phyloP scores from a whole-genome alignment of 83 land plant genomes.

The Picea abies region DNA sequence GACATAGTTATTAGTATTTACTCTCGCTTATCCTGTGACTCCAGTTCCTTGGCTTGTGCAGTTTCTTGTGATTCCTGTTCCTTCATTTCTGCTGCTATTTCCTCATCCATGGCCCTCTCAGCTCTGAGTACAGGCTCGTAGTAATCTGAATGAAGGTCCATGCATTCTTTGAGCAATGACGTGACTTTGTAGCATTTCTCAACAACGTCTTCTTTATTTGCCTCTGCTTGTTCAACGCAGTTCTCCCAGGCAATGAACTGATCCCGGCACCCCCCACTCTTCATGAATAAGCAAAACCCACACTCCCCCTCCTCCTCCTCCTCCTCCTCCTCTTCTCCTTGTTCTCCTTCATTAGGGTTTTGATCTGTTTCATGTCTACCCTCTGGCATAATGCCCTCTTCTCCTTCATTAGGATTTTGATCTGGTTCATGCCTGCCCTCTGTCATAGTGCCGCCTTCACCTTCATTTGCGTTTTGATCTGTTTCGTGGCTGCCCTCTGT shows the following conservation, averaged over 20 bases:
- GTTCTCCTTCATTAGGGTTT: not conserved
- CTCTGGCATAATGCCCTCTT: not conserved
- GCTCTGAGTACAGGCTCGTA: slow-evolving; percentile 75
- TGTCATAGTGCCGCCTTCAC: not conserved
- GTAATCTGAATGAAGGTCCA: slow-evolving; percentile 79
- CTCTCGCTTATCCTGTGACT: no score
- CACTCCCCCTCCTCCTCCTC: slow-evolving; percentile 78
- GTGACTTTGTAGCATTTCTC: slow-evolving; percentile 76
- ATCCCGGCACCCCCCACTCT: slow-evolving; percentile 85
- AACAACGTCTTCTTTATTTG: slow-evolving; percentile 65
- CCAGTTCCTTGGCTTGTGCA: no score
- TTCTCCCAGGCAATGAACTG: slow-evolving; percentile 82
- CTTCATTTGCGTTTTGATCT: not conserved
- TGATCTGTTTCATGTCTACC: not conserved
- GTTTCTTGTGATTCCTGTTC: slow-evolving; percentile 12
- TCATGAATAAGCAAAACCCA: slow-evolving; percentile 92
- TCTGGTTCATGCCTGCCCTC: not conserved
- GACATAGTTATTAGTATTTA: no score
- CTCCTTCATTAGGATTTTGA: slow-evolving; percentile 3
- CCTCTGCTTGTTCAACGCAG: slow-evolving; percentile 84
- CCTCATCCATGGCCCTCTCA: slow-evolving; percentile 64
- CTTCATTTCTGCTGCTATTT: slow-evolving; percentile 52
- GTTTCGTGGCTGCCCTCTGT: no score
- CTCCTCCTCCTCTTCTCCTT: slow-evolving; percentile 27
- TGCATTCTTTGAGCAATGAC: slow-evolving; percentile 60